A percentile compares a stretch with the other conserved stretches of the same genome.
Conservation (phyloP, 2,329 filamentous ascomycete species). For the Arthrobotrys iridis region DNA sequence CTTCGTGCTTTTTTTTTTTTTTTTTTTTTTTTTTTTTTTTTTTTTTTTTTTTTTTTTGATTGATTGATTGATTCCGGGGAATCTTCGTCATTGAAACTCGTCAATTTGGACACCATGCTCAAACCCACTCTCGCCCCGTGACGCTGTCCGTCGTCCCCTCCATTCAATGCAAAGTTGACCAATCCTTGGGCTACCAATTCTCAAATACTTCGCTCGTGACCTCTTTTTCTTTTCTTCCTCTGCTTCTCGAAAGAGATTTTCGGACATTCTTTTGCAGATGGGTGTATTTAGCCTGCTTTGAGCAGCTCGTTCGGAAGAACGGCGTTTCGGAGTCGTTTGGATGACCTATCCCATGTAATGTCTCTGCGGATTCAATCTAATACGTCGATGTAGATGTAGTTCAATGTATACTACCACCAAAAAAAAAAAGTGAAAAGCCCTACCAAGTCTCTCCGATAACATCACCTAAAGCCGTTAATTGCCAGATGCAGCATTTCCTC, state of each 20-base stretch:
- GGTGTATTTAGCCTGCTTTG: slow-evolving; percentile 5
- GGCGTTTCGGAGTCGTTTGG: too few relatives aligned
- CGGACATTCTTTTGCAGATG: background rate
- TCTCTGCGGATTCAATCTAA: too few relatives aligned
- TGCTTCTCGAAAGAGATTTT: too few relatives aligned
- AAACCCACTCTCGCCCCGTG: too few relatives aligned
- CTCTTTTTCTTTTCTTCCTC: background rate
- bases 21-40: background rate
- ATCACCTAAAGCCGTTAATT: too few relatives aligned
- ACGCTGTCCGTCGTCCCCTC: background rate
- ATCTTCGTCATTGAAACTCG: background rate
- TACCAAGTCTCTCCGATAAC: too few relatives aligned
- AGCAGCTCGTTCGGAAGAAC: background rate
- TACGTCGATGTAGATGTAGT: too few relatives aligned
- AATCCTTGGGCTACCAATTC: background rate
- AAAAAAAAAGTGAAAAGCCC: background rate
- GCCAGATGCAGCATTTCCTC: background rate
- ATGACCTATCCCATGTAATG: too few relatives aligned
- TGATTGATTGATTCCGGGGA: too few relatives aligned
- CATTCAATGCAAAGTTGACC: background rate
- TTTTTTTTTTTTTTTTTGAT: background rate
- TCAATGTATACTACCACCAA: too few relatives aligned
- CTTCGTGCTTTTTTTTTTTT: background rate
- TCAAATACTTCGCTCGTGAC: slow-evolving; percentile 20
- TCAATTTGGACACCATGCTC: too few relatives aligned